Evolutionary conservation across 352 stramenopile species (phyloP), one percentile per base, ranked within the genome.

Genomic region (Phytophthora aleatoria): DNA sequence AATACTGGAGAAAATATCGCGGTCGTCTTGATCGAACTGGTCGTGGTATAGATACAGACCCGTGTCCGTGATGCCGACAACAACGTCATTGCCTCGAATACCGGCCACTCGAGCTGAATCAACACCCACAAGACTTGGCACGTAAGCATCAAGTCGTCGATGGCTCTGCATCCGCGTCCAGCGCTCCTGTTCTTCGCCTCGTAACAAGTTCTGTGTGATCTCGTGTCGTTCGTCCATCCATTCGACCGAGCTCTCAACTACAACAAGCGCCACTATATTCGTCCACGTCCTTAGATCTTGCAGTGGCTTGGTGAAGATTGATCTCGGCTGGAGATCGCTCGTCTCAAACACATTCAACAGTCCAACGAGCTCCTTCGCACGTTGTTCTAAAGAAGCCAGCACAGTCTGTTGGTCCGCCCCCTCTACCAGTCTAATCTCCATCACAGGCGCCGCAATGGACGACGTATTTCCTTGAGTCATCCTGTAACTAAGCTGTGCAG

Each of bases 41-140:
- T 94, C 86, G 56, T 94, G 86, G 38, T 92, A 79, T 5, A 92
- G 71, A 73, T 94, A 94, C 20, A 94, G 61, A 0, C 85, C 85
- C 3, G 85, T 89, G 61, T 95, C 86, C 1, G 86, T 93, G 55
- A 95, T 88, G n/a, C 84, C 86, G 6, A 93, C 85, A 54, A 91
- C 69, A 9, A 95, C 69, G 48, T 79, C 65, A 64, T 87, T 91
- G 35, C 86, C 86, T 36, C 69, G 67, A 69, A 94, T 92, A 24
- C 86, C 86, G 8, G 76, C 67, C 26, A 69, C 61, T 63, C 85
- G 76, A 10, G 81, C 84, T n/a, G 60, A 69, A 26, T 90, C 75
- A 26, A 92, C 75, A 33, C 86, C 86, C 2, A 95, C 70, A 26
- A 95, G 73, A 55, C 62, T 85, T 8, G 77, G 61, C 0, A 81